These are phyloP conservation scores for Schoenoplectus tabernaemontani DNA, from an alignment of 202 grass and related monocot species.

Conservation along the genomic window DNA sequence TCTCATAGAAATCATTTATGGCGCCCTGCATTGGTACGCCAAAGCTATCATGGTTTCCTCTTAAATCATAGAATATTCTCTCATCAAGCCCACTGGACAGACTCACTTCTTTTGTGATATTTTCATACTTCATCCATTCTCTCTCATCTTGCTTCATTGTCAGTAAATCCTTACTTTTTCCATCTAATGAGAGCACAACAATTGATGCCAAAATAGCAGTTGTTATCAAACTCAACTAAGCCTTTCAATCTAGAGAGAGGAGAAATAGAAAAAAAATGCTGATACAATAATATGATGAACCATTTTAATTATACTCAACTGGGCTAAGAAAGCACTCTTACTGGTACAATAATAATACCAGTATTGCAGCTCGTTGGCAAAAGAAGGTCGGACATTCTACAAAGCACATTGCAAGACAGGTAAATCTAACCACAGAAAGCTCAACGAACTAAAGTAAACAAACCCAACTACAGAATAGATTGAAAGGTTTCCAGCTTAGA, in stretches of 20 bases:
- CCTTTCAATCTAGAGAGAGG: too few relatives aligned
- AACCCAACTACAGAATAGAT: not conserved
- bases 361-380: not conserved
- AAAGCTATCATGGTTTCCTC: slow-evolving; percentile 90
- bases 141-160: slow-evolving; percentile 78
- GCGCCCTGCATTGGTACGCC: slow-evolving; percentile 53
- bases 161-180: slow-evolving; percentile 90
- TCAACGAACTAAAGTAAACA: not conserved
- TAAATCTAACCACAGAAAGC: not conserved
- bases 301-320: not conserved
- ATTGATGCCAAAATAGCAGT: too few relatives aligned
- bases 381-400: not conserved
- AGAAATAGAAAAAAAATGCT: too few relatives aligned
- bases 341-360: not conserved
- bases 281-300: too few relatives aligned
- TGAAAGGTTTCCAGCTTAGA: not conserved
- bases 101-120: slow-evolving; percentile 42
- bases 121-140: slow-evolving; percentile 73
- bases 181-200: slow-evolving; percentile 48
- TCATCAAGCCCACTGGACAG: slow-evolving; percentile 53
- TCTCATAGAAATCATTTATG: slow-evolving; percentile 61
- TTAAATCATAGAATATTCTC: slow-evolving; percentile 77
- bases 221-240: too few relatives aligned
- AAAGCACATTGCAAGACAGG: not conserved
- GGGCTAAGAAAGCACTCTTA: not conserved